Percentiles rank a stretch among this genome's conserved stretches.
phyloP scores from a whole-genome alignment of 2,329 filamentous ascomycete species.

The Chaetomiaceae sp. region DNA sequence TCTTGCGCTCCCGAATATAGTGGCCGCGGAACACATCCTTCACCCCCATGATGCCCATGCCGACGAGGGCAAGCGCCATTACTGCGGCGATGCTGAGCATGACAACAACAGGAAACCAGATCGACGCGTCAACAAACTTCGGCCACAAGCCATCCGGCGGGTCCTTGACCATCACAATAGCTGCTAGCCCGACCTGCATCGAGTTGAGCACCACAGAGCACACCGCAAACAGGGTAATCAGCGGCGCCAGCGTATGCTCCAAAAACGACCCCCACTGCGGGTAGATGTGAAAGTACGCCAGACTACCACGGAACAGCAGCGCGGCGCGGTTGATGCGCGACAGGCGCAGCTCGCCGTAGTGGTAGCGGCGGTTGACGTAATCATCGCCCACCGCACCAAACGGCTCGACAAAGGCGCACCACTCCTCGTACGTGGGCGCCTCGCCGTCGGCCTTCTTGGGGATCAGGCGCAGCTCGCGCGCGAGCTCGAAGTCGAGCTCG shows the following conservation, averaged over 20 bases:
- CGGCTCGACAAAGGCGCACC: constrained; percentile 27
- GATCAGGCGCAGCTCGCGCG: constrained; percentile 26
- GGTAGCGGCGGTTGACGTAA: constrained; percentile 28
- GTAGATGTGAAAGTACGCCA: constrained; percentile 27
- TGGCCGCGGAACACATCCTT: constrained; percentile 20
- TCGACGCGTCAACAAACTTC: constrained; percentile 17
- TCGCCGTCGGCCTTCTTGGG: constrained; percentile 22
- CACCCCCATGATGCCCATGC: constrained; percentile 21
- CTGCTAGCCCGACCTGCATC: constrained; percentile 26
- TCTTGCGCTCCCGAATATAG: constrained; percentile 15
- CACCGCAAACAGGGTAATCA: constrained; percentile 26
- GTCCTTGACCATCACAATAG: constrained; percentile 11
- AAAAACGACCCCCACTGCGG: constrained; percentile 27
- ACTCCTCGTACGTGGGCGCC: constrained; percentile 26
- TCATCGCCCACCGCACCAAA: constrained; percentile 26
- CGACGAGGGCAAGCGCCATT: constrained; percentile 6
- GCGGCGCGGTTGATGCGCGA: constrained; percentile 29
- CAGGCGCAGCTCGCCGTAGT: constrained; percentile 35
- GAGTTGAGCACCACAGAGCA: constrained; percentile 26
- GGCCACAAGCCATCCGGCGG: constrained; percentile 13
- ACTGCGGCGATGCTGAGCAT: constrained; percentile 21
- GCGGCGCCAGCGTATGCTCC: constrained; percentile 22
- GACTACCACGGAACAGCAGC: constrained; percentile 15
- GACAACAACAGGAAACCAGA: constrained; percentile 24
- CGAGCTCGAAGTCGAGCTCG: constrained; percentile 31